A percentile compares a stretch with the other conserved stretches of the same genome.
phyloP scores from a whole-genome alignment of 2,329 filamentous ascomycete genomes.

The Trichoderma asperellum region DNA sequence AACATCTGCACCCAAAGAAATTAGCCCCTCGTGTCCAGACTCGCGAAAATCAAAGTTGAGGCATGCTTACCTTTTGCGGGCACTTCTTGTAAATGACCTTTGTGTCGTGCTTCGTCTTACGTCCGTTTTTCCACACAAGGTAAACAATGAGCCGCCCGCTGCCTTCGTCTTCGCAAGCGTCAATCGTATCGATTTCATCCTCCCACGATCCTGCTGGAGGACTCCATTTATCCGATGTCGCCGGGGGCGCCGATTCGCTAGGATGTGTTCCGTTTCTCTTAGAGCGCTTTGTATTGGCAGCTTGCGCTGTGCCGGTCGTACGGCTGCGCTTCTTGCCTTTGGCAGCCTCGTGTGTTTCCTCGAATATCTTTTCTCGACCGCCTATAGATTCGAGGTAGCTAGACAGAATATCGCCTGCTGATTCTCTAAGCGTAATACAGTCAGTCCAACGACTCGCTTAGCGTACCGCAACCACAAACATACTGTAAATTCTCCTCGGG shows the following conservation, averaged over 20 bases:
- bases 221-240: slow-evolving; percentile 57
- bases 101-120: slow-evolving; percentile 74
- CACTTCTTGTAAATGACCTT: slow-evolving; percentile 72
- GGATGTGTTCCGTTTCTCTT: slow-evolving; percentile 57
- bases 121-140: slow-evolving; percentile 72
- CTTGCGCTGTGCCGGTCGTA: slow-evolving; percentile 45
- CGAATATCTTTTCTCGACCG: slow-evolving; percentile 61
- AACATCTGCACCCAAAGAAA: slow-evolving; percentile 52
- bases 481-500: slow-evolving; percentile 65
- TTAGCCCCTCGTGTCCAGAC: neutral
- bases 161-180: slow-evolving; percentile 70
- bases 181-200: slow-evolving; percentile 69
- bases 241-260: slow-evolving; percentile 52
- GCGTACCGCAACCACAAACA: slow-evolving; percentile 1
- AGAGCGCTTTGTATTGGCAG: slow-evolving; percentile 49
- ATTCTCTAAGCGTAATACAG: slow-evolving; percentile 45
- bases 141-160: slow-evolving; percentile 66
- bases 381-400: slow-evolving; percentile 68
- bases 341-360: slow-evolving; percentile 53
- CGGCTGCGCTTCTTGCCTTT: slow-evolving; percentile 63
- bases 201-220: slow-evolving; percentile 79
- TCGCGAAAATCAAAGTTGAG: neutral
- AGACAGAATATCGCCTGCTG: slow-evolving; percentile 62
- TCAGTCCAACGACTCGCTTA: neutral
- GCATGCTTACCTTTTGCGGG: slow-evolving; percentile 68